Percentiles rank a stretch among this genome's conserved stretches.
Evolutionary conservation across 495 filamentous ascomycete species (phyloP).

Genomic region (Glonium stellatum): DNA sequence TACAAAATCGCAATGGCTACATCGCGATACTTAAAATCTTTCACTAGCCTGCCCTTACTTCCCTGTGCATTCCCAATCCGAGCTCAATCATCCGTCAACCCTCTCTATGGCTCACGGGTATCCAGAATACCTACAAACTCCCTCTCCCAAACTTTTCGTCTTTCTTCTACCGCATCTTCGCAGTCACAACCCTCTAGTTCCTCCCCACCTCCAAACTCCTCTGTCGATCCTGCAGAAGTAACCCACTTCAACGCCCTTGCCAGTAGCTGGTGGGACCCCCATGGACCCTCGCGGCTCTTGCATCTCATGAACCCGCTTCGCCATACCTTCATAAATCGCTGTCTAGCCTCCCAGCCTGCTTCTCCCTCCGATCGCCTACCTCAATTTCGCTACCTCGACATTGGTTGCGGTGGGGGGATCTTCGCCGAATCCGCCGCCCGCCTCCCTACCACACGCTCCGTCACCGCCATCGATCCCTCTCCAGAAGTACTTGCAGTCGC

Average conservation of each 20-base stretch:
- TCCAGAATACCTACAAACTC: neutral
- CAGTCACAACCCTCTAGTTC: neutral
- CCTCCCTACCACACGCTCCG: conserved; percentile 54
- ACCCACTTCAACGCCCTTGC: conserved; percentile 92
- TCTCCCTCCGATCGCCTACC: conserved; percentile 12
- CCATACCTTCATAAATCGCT: conserved; percentile 78
- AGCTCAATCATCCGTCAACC: neutral
- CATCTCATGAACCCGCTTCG: conserved; percentile 98
- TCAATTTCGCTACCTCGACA: conserved; percentile 62
- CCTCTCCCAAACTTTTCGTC: no score
- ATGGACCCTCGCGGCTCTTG: conserved; percentile 83
- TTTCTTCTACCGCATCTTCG: neutral
- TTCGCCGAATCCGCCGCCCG: conserved; percentile 89
- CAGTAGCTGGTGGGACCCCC: conserved; percentile 93
- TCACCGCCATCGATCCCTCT: conserved; percentile 81
- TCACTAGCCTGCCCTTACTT: neutral
- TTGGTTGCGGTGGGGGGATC: conserved; percentile 95
- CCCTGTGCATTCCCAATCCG: neutral
- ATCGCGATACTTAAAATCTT: neutral
- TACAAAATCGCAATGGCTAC: neutral
- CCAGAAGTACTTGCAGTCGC: conserved; percentile 73
- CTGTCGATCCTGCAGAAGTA: conserved; percentile 72
- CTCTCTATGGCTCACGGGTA: neutral
- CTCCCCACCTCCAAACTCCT: conserved; percentile 13
- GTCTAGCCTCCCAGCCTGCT: conserved; percentile 47